Conservation (phyloP, 345 rosid species). For the Citrus trifoliata region DNA sequence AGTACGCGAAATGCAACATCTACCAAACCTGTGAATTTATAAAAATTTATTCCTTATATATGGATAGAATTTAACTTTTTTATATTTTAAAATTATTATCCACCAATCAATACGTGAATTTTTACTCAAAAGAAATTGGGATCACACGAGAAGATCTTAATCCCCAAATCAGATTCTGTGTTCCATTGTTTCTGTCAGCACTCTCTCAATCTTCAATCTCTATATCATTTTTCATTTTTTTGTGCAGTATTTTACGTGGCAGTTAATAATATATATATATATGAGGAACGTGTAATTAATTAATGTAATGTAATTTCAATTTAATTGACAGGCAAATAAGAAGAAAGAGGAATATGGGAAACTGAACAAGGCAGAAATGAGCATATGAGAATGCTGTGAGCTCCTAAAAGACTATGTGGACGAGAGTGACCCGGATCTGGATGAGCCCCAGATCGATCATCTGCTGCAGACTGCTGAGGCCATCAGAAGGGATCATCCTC, state of each 20-base stretch:
- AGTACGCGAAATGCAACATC: conserved; percentile 41
- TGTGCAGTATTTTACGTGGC: background rate
- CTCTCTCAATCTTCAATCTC: no score
- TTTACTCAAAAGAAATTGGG: no score
- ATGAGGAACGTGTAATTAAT: background rate
- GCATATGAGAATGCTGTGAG: conserved; percentile 68
- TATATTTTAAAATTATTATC: no score
- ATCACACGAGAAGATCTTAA: no score
- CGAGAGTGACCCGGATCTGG: conserved; percentile 66
- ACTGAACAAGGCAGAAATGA: conserved; percentile 47
- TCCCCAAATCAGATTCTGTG: no score
- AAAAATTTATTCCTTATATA: background rate
- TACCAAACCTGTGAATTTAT: conserved; percentile 63
- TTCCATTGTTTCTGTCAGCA: no score
- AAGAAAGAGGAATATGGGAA: conserved; percentile 50
- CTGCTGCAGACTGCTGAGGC: conserved; percentile 73
- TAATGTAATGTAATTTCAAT: background rate
- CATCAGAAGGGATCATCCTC: conserved; percentile 54
- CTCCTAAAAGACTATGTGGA: conserved; percentile 55
- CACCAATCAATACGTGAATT: no score
- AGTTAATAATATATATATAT: background rate
- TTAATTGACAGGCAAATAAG: conserved; percentile 33
- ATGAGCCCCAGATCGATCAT: conserved; percentile 70
- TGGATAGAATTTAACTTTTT: no score
- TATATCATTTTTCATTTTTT: no score